Percentiles rank a stretch among this genome's conserved stretches.
Conservation (phyloP, 2,329 filamentous ascomycete genomes). For the Penicillium sp. region DNA sequence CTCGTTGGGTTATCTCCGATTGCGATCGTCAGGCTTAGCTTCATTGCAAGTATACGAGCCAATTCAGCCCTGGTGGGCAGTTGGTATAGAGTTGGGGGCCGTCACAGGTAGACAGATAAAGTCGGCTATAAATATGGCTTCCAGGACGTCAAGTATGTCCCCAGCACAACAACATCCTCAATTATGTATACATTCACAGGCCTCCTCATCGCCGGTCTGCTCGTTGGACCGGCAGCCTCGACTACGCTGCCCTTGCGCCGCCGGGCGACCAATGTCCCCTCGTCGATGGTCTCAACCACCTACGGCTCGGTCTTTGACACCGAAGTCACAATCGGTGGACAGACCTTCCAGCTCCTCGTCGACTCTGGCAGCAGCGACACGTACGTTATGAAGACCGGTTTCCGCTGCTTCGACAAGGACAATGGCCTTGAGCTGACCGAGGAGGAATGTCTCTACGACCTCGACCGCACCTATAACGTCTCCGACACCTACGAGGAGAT, state of each 20-base stretch:
- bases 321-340: conserved; percentile 30
- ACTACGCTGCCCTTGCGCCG: neutral
- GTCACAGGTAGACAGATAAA: neutral
- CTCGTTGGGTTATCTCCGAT: neutral
- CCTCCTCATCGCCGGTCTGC: neutral
- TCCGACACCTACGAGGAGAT: conserved; percentile 24
- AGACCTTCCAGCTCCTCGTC: conserved; percentile 45
- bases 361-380: conserved; percentile 57
- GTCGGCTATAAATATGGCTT: neutral
- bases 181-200: neutral
- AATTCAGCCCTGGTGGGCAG: neutral
- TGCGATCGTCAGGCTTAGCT: neutral
- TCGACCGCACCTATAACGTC: conserved; percentile 30
- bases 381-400: conserved; percentile 46
- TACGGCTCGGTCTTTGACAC: conserved; percentile 28
- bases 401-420: conserved; percentile 39
- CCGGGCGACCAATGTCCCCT: conserved; percentile 5
- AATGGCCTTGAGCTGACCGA: conserved; percentile 7
- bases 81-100: no score
- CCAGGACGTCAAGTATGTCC: neutral
- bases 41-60: neutral
- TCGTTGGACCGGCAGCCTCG: neutral
- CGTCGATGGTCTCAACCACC: conserved; percentile 21
- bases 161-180: neutral
- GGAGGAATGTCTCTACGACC: conserved; percentile 26